phyloP scores from a whole-genome alignment of 2,329 filamentous ascomycete genomes.

The Aspergillus uvarum region DNA sequence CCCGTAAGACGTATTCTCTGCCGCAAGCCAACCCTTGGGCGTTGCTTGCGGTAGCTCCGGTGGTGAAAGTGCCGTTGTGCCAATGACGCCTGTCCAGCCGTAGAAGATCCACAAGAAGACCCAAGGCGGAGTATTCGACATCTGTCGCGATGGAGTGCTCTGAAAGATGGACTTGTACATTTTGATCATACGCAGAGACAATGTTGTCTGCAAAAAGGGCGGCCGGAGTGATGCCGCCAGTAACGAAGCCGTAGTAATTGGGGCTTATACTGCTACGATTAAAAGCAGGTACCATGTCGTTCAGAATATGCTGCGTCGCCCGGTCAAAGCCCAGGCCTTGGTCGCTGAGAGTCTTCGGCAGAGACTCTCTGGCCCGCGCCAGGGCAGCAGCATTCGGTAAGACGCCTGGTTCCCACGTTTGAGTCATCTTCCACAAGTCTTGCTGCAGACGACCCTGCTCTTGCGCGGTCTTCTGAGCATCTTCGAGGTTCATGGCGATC shows the following conservation, averaged over 20 bases:
- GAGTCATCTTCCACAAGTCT: constrained; percentile 32
- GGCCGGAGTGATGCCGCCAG: constrained; percentile 74
- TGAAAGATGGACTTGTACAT: constrained; percentile 78
- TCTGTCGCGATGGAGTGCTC: constrained; percentile 71
- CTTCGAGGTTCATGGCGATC: constrained; percentile 16
- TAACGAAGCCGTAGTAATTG: constrained; percentile 87
- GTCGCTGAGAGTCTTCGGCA: constrained; percentile 29
- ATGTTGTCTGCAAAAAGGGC: constrained; percentile 80
- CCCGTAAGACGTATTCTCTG: constrained; percentile 57
- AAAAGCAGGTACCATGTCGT: constrained; percentile 55
- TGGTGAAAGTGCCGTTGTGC: constrained; percentile 78
- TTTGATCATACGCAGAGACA: constrained; percentile 80
- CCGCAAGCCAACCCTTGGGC: constrained; percentile 67
- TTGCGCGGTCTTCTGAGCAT: constrained; percentile 8
- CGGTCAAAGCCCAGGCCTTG: constrained; percentile 33
- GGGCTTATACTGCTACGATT: constrained; percentile 64
- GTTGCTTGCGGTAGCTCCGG: constrained; percentile 68
- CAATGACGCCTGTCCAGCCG: constrained; percentile 56
- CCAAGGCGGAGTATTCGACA: constrained; percentile 71
- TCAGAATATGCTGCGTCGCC: constrained; percentile 39
- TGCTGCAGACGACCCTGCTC: constrained; percentile 25
- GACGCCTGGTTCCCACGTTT: constrained; percentile 31
- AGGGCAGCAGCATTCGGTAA: constrained; percentile 33
- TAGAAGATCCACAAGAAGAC: constrained; percentile 68
- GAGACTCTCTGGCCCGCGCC: constrained; percentile 33